Conservation (phyloP, 495 filamentous ascomycete species). For the Mytilinidion resinicola region DNA sequence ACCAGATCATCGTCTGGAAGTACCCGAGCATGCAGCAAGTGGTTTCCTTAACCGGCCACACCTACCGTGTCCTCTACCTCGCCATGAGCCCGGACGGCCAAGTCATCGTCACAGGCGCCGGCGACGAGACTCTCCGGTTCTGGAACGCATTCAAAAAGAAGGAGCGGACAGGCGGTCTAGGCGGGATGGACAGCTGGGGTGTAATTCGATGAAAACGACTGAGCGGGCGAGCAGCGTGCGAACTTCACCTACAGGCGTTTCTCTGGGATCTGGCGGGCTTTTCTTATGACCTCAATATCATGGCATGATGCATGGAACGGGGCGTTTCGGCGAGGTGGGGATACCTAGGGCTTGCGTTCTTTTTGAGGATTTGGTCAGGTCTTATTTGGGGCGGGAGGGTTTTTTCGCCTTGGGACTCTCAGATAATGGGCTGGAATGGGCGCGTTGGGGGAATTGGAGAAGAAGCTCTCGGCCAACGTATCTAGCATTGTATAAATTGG, state of each 20-base stretch:
- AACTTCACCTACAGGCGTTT: background rate
- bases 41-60: slow-evolving; percentile 89
- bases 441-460: too few species aligned
- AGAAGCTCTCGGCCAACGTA: too few species aligned
- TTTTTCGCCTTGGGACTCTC: too few species aligned
- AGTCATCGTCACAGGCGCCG: slow-evolving; percentile 90
- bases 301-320: background rate
- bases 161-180: slow-evolving; percentile 37
- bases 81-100: slow-evolving; percentile 95
- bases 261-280: background rate
- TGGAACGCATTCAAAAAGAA: slow-evolving; percentile 87
- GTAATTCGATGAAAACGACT: slow-evolving; percentile 18
- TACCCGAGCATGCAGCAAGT: slow-evolving; percentile 97
- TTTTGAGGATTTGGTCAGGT: background rate
- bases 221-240: background rate
- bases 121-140: slow-evolving; percentile 91
- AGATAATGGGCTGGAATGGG: too few species aligned
- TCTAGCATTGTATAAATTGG: too few species aligned
- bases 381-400: too few species aligned
- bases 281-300: background rate
- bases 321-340: background rate
- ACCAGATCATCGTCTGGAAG: slow-evolving; percentile 98
- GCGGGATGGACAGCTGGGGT: slow-evolving; percentile 22
- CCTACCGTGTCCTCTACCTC: slow-evolving; percentile 89
- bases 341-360: background rate